Evolutionary conservation across 2,329 filamentous ascomycete genomes (phyloP), one percentile per base, ranked within the genome.

Genomic region (Didymella keratinophila): DNA sequence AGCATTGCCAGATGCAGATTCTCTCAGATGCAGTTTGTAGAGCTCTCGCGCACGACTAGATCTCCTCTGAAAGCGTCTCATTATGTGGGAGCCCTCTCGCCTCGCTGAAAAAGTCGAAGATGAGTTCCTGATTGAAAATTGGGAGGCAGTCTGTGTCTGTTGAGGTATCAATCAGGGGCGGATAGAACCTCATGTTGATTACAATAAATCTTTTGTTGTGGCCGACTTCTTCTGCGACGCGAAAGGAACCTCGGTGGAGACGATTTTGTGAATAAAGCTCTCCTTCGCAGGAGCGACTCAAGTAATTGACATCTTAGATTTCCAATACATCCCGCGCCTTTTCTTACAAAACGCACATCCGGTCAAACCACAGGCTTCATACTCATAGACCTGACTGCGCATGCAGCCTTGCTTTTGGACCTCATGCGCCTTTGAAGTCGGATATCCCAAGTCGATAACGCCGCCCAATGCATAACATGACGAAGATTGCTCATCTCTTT

Each of bases 391-490:
- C 14, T 39, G 36, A 14, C 45, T 43, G 45, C 32, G 46, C 42
- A 54, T 55, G 34, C 56, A 55, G 43, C 47, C 56, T 30, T 53
- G 53, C 58, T 60, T 60, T 60, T 60, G 10, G 53, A 60, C 58
- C 49, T 53, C 52, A 41, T 60, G 46, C 61, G 57, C 61, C 61
- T 20, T 28, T 58, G 46, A 52, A 59, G 34, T 56, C 49, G 58
- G 53, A 66, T 55, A 60, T 66, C 55, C 53, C 61, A 50, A 58
- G 42, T 59, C 55, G 49, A 57, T 49, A 71, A 71, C 68, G 68
- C 68, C 68, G 61, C 68, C 68, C 67, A 70, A 71, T 71, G 68
- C 68, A 69, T 61, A 64, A 64, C 54, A 60, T 64, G 59, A 62
- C 21, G 39, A 58, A 62, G 52, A 12, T 45, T 55, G 47, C 52